Percentiles rank a stretch among this genome's conserved stretches.
These are phyloP conservation scores for Rhizophagus prolifer DNA, from an alignment of 192 early-diverging fungal species.

Conservation along the genomic window DNA sequence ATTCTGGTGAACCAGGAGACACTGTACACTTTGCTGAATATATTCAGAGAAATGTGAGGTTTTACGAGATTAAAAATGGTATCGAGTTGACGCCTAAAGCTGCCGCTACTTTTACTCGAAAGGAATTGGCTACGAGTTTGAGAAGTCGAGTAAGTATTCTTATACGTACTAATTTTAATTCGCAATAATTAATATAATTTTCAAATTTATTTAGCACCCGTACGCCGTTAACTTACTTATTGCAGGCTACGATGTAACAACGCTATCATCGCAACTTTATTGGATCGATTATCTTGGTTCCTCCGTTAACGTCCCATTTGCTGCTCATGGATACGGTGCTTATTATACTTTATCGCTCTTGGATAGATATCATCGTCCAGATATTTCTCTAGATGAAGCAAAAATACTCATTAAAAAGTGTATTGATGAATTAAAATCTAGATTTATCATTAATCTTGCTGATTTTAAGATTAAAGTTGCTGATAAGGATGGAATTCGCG, in stretches of 20 bases:
- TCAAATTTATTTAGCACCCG: slow-evolving; percentile 58
- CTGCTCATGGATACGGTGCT: slow-evolving; percentile 88
- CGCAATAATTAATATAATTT: not conserved
- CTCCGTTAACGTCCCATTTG: slow-evolving; percentile 77
- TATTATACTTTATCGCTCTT: slow-evolving; percentile 89
- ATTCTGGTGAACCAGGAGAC: slow-evolving; percentile 89
- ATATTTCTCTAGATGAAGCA: slow-evolving; percentile 84
- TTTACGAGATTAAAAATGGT: slow-evolving; percentile 87
- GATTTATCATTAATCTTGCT: slow-evolving; percentile 85
- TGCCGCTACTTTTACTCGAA: slow-evolving; percentile 78
- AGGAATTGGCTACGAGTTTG: slow-evolving; percentile 84
- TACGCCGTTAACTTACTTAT: slow-evolving; percentile 90
- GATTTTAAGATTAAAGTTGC: slow-evolving; percentile 84
- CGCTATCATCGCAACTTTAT: slow-evolving; percentile 72
- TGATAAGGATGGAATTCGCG: slow-evolving; percentile 80
- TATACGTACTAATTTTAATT: not conserved
- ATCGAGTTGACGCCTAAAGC: slow-evolving; percentile 78
- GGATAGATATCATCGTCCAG: slow-evolving; percentile 86
- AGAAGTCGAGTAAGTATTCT: slow-evolving; percentile 63
- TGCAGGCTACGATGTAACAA: slow-evolving; percentile 78
- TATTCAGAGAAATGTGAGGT: slow-evolving; percentile 87
- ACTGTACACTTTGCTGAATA: slow-evolving; percentile 94
- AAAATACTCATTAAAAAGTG: slow-evolving; percentile 82
- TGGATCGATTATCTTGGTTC: slow-evolving; percentile 92
- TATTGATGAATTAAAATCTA: slow-evolving; percentile 73